Evolutionary conservation across 1,284 basidiomycete genomes (phyloP), one percentile per base, ranked within the genome.

Genomic region (Leccinum solheimii): DNA sequence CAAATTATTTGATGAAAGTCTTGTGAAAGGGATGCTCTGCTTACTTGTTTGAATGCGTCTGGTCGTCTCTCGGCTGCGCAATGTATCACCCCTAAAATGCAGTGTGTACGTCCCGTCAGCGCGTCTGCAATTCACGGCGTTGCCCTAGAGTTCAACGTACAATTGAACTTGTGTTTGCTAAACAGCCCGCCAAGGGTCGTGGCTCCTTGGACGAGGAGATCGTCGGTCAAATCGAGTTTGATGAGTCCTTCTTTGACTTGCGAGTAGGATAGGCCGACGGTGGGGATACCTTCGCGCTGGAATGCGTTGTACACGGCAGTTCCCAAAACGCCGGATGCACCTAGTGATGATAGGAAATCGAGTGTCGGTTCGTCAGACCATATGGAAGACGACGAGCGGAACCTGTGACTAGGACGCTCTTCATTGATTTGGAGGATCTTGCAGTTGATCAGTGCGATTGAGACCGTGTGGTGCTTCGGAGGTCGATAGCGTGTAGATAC

Each of bases 21-120:
- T 56, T 14, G 52, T 49, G 36, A n/a, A 21, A 36, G 32, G 8
- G 16, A 58, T 27, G 49, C 21, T 8, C 7, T 3, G 65, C 79
- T 51, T 63, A 88, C 90, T 80, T 87, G 89, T 72, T 91, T 89
- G 59, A 90, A 91, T 27, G 91, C 89, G 70, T 94, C 92, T 2
- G 92, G 92, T 55, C 91, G 79, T 61, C 92, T 79, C 74, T 94
- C 92, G 3, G 92, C 92, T 14, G 92, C 92, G 66, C 91, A 93
- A 68, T 94, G 92, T 21, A 95, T 85, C 30, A 94, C 83, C 86
- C 89, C 89, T 90, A 69, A 59, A 63, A 62, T 32, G 60, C 55
- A 21, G 45, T 8, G 19, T 4, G 58, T 55, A 34, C 50, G 14
- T 30, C 27, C 27, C n/a, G 57, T 51, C 32, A 36, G 52, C 32